phyloP scores from a whole-genome alignment of 495 filamentous ascomycete species.

The Penicillium maclennaniae region DNA sequence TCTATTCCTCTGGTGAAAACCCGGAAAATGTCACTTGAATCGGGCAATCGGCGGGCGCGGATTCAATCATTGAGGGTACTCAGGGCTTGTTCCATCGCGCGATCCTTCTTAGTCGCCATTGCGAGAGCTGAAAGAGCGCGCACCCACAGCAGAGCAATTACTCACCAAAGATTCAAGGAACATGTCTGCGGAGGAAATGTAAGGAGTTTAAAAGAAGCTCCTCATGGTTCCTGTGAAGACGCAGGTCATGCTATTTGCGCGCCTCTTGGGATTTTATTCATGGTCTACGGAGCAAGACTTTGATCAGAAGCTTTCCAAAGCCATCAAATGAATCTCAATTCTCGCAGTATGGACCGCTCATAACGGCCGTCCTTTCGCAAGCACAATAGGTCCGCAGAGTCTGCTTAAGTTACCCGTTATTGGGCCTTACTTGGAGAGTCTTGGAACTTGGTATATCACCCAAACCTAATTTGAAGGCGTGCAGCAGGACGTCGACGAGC shows the following conservation, averaged over 20 bases:
- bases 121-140: constrained; percentile 7
- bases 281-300: constrained; percentile 6
- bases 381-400: constrained; percentile 7
- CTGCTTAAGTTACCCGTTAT: constrained; percentile 6
- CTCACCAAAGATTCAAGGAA: constrained; percentile 3
- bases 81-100: constrained; percentile 10
- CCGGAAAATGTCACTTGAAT: constrained; percentile 41
- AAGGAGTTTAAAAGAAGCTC: constrained; percentile 6
- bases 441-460: constrained; percentile 9
- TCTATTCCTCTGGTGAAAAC: constrained; percentile 44
- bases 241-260: constrained; percentile 12
- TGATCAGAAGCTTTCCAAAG: constrained; percentile 1
- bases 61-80: constrained; percentile 8
- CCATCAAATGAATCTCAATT: constrained; percentile 4
- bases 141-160: constrained; percentile 3
- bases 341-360: constrained; percentile 11
- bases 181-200: constrained; percentile 5
- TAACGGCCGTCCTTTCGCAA: constrained; percentile 9
- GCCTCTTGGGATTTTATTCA: constrained; percentile 4
- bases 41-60: constrained; percentile 46
- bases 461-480: constrained; percentile 17
- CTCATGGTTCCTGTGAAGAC: not conserved
- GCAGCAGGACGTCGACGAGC: constrained; percentile 2
- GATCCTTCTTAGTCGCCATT: constrained; percentile 11
- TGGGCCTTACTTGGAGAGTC: constrained; percentile 5